Base-by-base conservation (phyloP, 345 rosid genomes). In the Camelina hispida region DNA sequence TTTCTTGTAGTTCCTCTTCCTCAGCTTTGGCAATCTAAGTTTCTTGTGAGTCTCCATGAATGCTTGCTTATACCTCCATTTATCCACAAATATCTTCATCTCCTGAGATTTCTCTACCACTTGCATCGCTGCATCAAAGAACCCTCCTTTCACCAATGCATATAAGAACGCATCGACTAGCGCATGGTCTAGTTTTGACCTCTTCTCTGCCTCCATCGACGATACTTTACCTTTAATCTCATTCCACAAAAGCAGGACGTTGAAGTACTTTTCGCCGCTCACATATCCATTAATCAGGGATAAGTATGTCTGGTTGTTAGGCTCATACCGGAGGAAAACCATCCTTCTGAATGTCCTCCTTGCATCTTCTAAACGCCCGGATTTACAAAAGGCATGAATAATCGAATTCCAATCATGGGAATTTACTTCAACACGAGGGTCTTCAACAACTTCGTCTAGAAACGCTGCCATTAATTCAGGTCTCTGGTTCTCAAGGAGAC, bases 361-460 rank as follows among this genome's bases (percentile, higher is more conserved):
- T 15, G 91, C 93, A 84, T 95, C 97, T 78, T 91, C 97, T 74
- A 95, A 54, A 58, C 91, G 79, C 46, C 91, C 92, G 4, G 92
- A 90, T 81, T 95, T 95, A 82, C 96, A 92, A 3, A 92, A 95
- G 54, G 97, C 97, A 35, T 95, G 97, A 78, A 95, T 89, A 44
- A 95, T 95, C 38, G 99, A 92, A 74, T 95, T 95, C 97, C 97
- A 95, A 73, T 95, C 99, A 60, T 92, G 99, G 17, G 96, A 86
- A 62, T 91, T 93, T 69, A 90, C 97, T 78, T 89, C 96, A 9
- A 89, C 80, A 37, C 90, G 86, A 69, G 96, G 99, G 56, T 92
- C 99, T 79, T 87, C 99, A 4, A 95, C 89, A 65, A 89, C 88
- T 83, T 92, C 99, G 69, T 95, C 99, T 17, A 90, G 74, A 82